Percentiles rank a stretch among this genome's conserved stretches.
Evolutionary conservation across 768 basidiomycete genomes (phyloP).

Genomic region (Auricularia sp.): DNA sequence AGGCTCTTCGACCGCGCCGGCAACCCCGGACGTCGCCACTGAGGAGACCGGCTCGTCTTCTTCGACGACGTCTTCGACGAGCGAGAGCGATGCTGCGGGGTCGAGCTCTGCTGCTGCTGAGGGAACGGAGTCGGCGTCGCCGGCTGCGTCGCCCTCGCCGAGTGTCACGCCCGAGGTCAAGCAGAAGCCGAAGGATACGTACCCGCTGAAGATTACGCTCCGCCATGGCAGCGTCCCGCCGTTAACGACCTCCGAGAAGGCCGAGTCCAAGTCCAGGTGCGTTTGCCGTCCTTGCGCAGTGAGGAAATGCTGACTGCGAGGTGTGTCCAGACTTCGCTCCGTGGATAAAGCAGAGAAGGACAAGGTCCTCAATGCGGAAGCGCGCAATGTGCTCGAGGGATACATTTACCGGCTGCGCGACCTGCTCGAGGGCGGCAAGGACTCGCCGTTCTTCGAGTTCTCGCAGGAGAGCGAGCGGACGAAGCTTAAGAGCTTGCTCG

Average conservation of each 20-base stretch:
- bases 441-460: slow-evolving; percentile 76
- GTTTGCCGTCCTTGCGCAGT: slow-evolving; percentile 14
- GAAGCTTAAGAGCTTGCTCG: slow-evolving; percentile 53
- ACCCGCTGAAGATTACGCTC: slow-evolving; percentile 54
- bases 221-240: slow-evolving; percentile 61
- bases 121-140: slow-evolving; percentile 1
- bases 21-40: slow-evolving; percentile 22
- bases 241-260: slow-evolving; percentile 71
- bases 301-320: background rate
- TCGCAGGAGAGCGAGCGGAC: slow-evolving; percentile 65
- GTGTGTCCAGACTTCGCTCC: slow-evolving; percentile 52
- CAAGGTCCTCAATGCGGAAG: slow-evolving; percentile 77
- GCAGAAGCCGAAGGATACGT: slow-evolving; percentile 46
- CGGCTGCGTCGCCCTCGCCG: slow-evolving; percentile 3
- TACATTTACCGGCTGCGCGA: slow-evolving; percentile 90
- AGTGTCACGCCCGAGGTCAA: slow-evolving; percentile 15
- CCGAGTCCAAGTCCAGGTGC: slow-evolving; percentile 60
- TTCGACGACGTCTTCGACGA: slow-evolving; percentile 26
- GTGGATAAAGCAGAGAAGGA: slow-evolving; percentile 69
- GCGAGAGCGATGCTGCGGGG: slow-evolving; percentile 25
- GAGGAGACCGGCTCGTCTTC: slow-evolving; percentile 24
- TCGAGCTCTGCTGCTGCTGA: slow-evolving; percentile 13
- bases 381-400: slow-evolving; percentile 80
- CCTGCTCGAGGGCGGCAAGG: slow-evolving; percentile 52
- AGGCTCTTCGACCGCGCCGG: slow-evolving; percentile 33